Conservation (phyloP, 1,284 basidiomycete genomes). For the Cryptococcus floricola region DNA sequence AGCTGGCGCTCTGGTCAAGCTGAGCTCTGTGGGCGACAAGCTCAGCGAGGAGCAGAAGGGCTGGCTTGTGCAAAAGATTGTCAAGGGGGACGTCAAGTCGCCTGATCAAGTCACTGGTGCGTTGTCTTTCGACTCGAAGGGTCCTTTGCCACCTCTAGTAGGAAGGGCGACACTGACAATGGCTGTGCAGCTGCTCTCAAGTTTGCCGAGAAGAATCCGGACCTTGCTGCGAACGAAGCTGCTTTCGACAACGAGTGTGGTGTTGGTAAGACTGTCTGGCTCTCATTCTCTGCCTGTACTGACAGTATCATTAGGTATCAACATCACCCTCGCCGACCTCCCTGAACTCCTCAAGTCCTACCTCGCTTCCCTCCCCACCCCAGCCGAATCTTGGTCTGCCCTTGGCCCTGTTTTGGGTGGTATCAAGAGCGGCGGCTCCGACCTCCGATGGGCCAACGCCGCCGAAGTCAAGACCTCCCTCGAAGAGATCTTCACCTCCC, state of each 20-base stretch:
- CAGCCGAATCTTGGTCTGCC: conserved; percentile 67
- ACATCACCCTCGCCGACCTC: conserved; percentile 68
- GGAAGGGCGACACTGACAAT: background rate
- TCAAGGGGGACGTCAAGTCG: conserved; percentile 68
- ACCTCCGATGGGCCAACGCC: conserved; percentile 81
- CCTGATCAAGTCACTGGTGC: conserved; percentile 83
- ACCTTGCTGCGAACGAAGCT: conserved; percentile 58
- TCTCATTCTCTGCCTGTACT: background rate
- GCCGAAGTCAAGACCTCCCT: conserved; percentile 84
- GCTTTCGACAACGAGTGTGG: conserved; percentile 81
- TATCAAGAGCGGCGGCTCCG: conserved; percentile 61
- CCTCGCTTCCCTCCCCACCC: conserved; percentile 54
- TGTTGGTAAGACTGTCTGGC: conserved; percentile 63
- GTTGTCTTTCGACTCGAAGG: conserved; percentile 26
- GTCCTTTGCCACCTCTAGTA: no score
- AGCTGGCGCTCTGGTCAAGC: conserved; percentile 66
- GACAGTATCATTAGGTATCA: conserved; percentile 60
- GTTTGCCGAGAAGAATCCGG: conserved; percentile 62
- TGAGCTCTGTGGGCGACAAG: conserved; percentile 65
- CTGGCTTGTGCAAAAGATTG: conserved; percentile 67
- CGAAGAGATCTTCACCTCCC: conserved; percentile 68
- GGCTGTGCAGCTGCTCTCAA: conserved; percentile 65
- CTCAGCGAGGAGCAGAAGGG: conserved; percentile 59
- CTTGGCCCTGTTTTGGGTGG: conserved; percentile 68
- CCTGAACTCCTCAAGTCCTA: conserved; percentile 61